Evolutionary conservation across 1,284 basidiomycete genomes (phyloP).

Genomic region (Clitocybe nebularis): DNA sequence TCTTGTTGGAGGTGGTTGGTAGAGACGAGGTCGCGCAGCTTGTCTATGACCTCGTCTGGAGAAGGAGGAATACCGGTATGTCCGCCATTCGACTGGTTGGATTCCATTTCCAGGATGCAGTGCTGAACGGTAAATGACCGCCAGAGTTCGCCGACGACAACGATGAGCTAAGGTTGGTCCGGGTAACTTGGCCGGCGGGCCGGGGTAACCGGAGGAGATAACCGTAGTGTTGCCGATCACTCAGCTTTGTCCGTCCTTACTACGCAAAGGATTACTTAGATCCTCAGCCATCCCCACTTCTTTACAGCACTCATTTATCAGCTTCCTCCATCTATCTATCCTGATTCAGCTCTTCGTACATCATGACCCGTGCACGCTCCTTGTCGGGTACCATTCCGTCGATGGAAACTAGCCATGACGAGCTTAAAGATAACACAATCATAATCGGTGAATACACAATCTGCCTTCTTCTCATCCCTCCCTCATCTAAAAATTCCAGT

Average conservation of each 20-base stretch:
- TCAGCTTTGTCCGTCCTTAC: slow-evolving; percentile 9
- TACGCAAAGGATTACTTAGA: slow-evolving; percentile 8
- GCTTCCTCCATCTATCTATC: slow-evolving; percentile 7
- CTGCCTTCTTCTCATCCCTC: slow-evolving; percentile 16
- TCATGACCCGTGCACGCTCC: slow-evolving; percentile 48
- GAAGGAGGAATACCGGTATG: slow-evolving; percentile 22
- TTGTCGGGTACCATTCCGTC: slow-evolving; percentile 81
- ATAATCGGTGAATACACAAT: slow-evolving; percentile 65
- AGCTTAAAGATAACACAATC: slow-evolving; percentile 82
- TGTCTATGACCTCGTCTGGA: slow-evolving; percentile 52
- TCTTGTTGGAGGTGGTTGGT: slow-evolving; percentile 42
- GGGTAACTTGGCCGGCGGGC: neutral
- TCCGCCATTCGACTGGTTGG: slow-evolving; percentile 11
- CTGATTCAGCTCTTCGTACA: slow-evolving; percentile 12
- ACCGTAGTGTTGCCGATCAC: slow-evolving; percentile 13
- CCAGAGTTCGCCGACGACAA: too few species aligned
- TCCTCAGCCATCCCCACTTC: slow-evolving; percentile 12
- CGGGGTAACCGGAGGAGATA: slow-evolving; percentile 16
- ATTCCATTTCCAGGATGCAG: too few species aligned
- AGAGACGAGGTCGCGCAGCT: slow-evolving; percentile 59
- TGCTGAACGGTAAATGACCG: too few species aligned
- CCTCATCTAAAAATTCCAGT: slow-evolving; percentile 60
- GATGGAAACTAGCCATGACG: slow-evolving; percentile 72
- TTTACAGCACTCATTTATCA: slow-evolving; percentile 4
- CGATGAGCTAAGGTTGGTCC: neutral